Evolutionary conservation across 345 rosid genomes (phyloP).

Genomic region (Mallotus nudiflorus): DNA sequence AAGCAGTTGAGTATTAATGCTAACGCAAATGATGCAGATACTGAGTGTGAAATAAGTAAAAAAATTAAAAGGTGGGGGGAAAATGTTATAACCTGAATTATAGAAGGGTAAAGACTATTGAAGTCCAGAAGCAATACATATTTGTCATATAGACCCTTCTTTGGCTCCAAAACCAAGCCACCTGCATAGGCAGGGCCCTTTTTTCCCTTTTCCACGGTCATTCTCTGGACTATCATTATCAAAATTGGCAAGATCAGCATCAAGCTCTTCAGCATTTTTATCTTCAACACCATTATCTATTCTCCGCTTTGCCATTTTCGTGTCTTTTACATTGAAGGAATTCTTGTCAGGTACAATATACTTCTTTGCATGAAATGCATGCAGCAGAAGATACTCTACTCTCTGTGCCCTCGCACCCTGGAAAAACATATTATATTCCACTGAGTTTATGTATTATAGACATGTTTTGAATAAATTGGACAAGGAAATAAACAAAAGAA

Average conservation of each 20-base stretch:
- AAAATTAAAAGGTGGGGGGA: conserved; percentile 11
- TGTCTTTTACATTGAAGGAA: conserved; percentile 53
- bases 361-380: conserved; percentile 88
- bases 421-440: conserved; percentile 21
- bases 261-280: conserved; percentile 46
- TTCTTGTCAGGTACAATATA: conserved; percentile 91
- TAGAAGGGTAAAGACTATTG: conserved; percentile 98
- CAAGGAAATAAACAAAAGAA: background rate
- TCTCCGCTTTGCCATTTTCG: conserved; percentile 57
- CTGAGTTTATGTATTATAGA: conserved; percentile 1
- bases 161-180: conserved; percentile 97
- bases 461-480: conserved; percentile 4
- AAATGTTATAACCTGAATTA: conserved; percentile 73
- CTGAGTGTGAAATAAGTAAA: background rate
- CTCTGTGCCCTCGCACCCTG: conserved; percentile 99
- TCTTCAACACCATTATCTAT: conserved; percentile 46
- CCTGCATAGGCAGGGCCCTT: conserved; percentile 95
- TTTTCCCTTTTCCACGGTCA: conserved; percentile 61
- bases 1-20: conserved; percentile 19
- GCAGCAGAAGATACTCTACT: conserved; percentile 88
- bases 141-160: conserved; percentile 92
- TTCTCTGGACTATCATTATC: conserved; percentile 45
- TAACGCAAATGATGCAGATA: background rate
- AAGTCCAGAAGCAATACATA: conserved; percentile 92
- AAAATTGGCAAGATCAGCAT: conserved; percentile 38